Evolutionary conservation across 2,329 filamentous ascomycete species (phyloP).

Genomic region (Talaromyces sp.): DNA sequence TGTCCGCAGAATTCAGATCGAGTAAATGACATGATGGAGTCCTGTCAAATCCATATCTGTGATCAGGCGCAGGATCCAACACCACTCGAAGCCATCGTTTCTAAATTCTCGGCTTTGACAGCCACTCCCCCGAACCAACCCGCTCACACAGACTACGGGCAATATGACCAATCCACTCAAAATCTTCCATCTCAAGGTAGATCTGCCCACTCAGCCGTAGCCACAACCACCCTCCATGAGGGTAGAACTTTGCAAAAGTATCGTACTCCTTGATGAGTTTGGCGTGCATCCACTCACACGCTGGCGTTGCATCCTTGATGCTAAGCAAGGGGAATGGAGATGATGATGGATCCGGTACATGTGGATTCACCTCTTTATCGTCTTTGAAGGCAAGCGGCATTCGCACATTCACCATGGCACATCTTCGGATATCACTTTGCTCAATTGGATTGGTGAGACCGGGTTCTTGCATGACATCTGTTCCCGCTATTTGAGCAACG

Average conservation of each 20-base stretch:
- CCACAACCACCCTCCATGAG: constrained; percentile 64
- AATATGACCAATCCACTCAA: constrained; percentile 62
- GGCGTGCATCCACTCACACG: constrained; percentile 58
- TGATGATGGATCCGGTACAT: constrained; percentile 13
- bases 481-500: constrained; percentile 63
- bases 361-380: constrained; percentile 18
- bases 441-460: constrained; percentile 26
- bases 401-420: constrained; percentile 68
- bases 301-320: constrained; percentile 38
- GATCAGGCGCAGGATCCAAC: background rate
- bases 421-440: constrained; percentile 53
- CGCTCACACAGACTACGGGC: constrained; percentile 57
- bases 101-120: background rate
- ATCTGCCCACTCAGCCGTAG: constrained; percentile 73
- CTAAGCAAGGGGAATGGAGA: constrained; percentile 29
- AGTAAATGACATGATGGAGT: background rate
- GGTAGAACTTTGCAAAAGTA: constrained; percentile 67
- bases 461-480: constrained; percentile 62
- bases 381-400: constrained; percentile 58
- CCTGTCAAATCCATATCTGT: background rate
- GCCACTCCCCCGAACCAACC: constrained; percentile 45
- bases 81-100: background rate
- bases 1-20: background rate
- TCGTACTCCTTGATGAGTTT: constrained; percentile 58
- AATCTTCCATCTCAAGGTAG: constrained; percentile 77